Evolutionary conservation across 306 rosid genomes (phyloP).

Genomic region (Medicago lupulina): DNA sequence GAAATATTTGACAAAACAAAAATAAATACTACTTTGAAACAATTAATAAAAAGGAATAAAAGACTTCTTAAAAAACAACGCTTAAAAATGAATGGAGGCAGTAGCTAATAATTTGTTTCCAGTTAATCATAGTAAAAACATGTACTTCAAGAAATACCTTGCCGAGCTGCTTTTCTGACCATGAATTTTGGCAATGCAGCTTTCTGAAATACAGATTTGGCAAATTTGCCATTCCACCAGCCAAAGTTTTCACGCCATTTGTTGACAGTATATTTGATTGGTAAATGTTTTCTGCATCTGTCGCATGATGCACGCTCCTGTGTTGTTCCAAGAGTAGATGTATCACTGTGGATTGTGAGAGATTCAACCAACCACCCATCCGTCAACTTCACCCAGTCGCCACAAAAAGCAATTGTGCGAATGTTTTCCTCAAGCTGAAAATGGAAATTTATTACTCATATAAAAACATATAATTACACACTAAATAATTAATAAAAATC

Average conservation of each 20-base stretch:
- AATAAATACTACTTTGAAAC: neutral
- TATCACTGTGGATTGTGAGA: conserved; percentile 56
- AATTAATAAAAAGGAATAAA: neutral
- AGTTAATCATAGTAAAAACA: neutral
- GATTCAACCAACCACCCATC: conserved; percentile 77
- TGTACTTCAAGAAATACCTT: conserved; percentile 56
- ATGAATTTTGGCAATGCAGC: conserved; percentile 65
- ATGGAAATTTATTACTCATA: conserved; percentile 36
- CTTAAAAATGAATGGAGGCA: neutral
- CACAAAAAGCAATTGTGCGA: conserved; percentile 63
- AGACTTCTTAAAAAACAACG: neutral
- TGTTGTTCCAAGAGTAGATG: conserved; percentile 56
- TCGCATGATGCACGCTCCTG: conserved; percentile 68
- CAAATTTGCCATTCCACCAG: conserved; percentile 78
- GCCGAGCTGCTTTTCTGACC: conserved; percentile 77
- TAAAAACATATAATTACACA: conserved; percentile 25
- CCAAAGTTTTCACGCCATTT: conserved; percentile 53
- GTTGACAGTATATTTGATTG: conserved; percentile 54
- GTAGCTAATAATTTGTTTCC: conserved; percentile 13
- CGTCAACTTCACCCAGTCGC: conserved; percentile 79
- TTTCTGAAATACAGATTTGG: conserved; percentile 74
- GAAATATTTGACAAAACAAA: neutral
- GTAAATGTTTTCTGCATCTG: conserved; percentile 70
- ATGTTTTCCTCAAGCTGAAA: conserved; percentile 87
- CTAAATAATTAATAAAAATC: neutral